These are phyloP conservation scores for Olyra latifolia DNA, from an alignment of 176 grass and related monocot species.

Conservation along the genomic window DNA sequence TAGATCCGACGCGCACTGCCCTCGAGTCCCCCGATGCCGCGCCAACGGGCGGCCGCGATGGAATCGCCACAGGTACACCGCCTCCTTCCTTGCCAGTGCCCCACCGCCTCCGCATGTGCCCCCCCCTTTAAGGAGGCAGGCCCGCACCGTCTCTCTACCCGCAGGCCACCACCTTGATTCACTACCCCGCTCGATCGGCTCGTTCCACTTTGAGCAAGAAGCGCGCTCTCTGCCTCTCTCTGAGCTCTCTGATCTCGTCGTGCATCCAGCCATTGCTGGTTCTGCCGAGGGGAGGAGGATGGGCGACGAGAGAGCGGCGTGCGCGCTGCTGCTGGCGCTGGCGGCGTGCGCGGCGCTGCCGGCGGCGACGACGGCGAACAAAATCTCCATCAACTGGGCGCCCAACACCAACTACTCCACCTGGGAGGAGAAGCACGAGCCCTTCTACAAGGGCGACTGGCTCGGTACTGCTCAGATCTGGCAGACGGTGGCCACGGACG, in stretches of 20 bases:
- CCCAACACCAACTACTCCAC: conserved; percentile 84
- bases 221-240: not conserved
- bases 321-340: conserved; percentile 37
- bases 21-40: not conserved
- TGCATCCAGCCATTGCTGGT: not conserved
- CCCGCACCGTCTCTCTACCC: not conserved
- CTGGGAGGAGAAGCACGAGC: conserved; percentile 70
- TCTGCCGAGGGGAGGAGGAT: not conserved
- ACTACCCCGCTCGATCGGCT: not conserved
- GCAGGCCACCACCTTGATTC: not conserved
- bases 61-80: not conserved
- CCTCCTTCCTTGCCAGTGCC: not conserved
- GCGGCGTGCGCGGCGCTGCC: conserved; percentile 36
- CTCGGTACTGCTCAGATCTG: conserved; percentile 50
- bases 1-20: not conserved
- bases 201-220: not conserved
- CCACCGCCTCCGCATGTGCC: conserved; percentile 23
- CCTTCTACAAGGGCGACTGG: conserved; percentile 96
- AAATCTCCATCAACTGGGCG: conserved; percentile 65
- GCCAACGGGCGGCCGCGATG: conserved; percentile 10
- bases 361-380: conserved; percentile 49
- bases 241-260: not conserved
- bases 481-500: too few species aligned
- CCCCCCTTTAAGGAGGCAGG: not conserved
- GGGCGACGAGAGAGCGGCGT: not conserved